Base-by-base conservation (phyloP, 768 basidiomycete genomes). In the Macrolepiota fuliginosa region DNA sequence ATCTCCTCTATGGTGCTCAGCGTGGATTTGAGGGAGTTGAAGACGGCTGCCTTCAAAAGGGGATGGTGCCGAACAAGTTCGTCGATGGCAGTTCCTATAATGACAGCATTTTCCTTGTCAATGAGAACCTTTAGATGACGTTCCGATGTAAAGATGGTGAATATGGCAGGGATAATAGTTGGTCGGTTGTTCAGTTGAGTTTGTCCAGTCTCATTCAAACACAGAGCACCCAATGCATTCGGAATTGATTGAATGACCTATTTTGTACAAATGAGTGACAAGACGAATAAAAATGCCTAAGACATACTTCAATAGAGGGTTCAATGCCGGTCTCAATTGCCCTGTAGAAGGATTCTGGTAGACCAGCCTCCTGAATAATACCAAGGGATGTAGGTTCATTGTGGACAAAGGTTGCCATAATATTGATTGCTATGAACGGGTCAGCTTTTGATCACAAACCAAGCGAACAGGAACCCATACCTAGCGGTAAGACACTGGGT, bases 1-100 rank as follows among this genome's bases (percentile, higher is more conserved):
- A 91, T 73, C 50, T 86, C 85, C 71, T 94, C 89, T 36, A 97
- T 87, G 71, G 82, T 85, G 62, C 80, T 76, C 65, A 98, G 75
- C 6, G 90, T 86, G 1, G 82, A 77, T 62, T 87, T 88, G 63
- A 96, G 74, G 1, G 91, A 84, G 13, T 90, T 86, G 64, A 96
- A 91, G 15, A 98, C 88, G 24, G 88, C 74, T 1, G 82, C 72
- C 71, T 94, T 96, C 51, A 99, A 79, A 1, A 83, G 80, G 2
- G 97, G 97, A 72, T 99, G 97, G 69, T 99, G 97, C 4, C 97
- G 87, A 62, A 96, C 89, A 61, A 99, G 88, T 70, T 99, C 97
- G 67, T 99, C 97, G 24, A 98, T 84, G 24, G 91, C 86, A 3
- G 89, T 89, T 4, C 97, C 97, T 58, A 98, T 86, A 56, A 93